These are phyloP conservation scores for Lactarius hatsudake DNA, from an alignment of 768 basidiomycete genomes.

Conservation along the genomic window DNA sequence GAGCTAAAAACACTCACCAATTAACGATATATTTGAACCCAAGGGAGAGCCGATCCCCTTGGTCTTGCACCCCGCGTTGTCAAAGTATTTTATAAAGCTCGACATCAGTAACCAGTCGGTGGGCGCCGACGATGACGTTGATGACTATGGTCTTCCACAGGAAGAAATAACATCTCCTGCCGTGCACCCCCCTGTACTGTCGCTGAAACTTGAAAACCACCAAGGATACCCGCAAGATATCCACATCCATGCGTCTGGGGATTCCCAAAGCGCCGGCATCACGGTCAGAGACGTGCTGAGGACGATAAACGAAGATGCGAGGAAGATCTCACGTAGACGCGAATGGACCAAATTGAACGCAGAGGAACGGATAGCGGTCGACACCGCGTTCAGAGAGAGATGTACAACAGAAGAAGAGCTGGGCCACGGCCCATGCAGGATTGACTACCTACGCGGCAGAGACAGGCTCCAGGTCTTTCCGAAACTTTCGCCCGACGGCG, in stretches of 20 bases:
- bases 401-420: constrained; percentile 10
- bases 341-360: constrained; percentile 15
- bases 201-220: constrained; percentile 14
- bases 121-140: neutral
- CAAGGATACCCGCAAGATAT: constrained; percentile 20
- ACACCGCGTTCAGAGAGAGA: constrained; percentile 14
- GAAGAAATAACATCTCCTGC: constrained; percentile 14
- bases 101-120: constrained; percentile 11
- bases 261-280: neutral
- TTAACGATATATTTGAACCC: neutral
- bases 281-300: constrained; percentile 19
- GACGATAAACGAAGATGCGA: constrained; percentile 12
- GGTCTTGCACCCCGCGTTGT: constrained; percentile 14
- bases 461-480: constrained; percentile 17
- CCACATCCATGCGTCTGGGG: neutral
- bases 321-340: constrained; percentile 16
- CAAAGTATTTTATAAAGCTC: constrained; percentile 18
- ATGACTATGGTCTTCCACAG: constrained; percentile 14
- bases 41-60: constrained; percentile 21
- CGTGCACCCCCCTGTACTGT: constrained; percentile 9
- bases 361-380: constrained; percentile 5
- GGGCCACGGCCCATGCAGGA: constrained; percentile 18
- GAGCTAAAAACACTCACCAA: neutral
- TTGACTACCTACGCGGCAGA: constrained; percentile 19
- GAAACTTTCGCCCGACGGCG: constrained; percentile 14